Conservation (phyloP, 176 grass and related monocot species). For the bread wheat (Triticum aestivum) region DNA sequence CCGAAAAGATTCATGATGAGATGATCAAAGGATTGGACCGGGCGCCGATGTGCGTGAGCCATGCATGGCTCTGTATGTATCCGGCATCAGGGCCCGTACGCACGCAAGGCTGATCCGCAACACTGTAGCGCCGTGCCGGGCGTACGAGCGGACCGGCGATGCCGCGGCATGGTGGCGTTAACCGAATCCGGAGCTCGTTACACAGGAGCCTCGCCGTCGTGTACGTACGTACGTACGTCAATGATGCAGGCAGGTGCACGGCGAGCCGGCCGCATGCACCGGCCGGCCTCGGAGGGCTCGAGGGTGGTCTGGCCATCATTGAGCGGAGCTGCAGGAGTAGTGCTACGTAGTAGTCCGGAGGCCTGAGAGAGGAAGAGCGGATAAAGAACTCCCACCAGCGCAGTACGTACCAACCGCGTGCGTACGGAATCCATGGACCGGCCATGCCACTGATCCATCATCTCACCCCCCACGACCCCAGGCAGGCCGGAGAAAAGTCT, state of each 20-base stretch:
- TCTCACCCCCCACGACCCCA: neutral
- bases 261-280: too few species aligned
- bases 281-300: neutral
- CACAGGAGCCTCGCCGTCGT: too few species aligned
- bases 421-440: neutral
- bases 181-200: too few species aligned
- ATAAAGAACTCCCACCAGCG: neutral
- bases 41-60: neutral
- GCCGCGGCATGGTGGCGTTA: neutral
- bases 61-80: neutral
- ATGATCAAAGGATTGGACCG: neutral
- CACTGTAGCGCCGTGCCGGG: neutral
- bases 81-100: neutral
- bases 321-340: too few species aligned
- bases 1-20: neutral
- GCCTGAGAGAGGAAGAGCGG: neutral
- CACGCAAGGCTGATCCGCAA: neutral
- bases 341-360: too few species aligned
- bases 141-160: neutral
- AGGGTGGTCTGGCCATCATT: too few species aligned
- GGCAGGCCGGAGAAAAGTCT: neutral
- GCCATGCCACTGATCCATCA: too few species aligned
- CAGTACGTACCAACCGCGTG: neutral
- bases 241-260: too few species aligned
- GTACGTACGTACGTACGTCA: too few species aligned